Conservation (phyloP, 2,329 filamentous ascomycete genomes). For the Paracamarosporium sp. region DNA sequence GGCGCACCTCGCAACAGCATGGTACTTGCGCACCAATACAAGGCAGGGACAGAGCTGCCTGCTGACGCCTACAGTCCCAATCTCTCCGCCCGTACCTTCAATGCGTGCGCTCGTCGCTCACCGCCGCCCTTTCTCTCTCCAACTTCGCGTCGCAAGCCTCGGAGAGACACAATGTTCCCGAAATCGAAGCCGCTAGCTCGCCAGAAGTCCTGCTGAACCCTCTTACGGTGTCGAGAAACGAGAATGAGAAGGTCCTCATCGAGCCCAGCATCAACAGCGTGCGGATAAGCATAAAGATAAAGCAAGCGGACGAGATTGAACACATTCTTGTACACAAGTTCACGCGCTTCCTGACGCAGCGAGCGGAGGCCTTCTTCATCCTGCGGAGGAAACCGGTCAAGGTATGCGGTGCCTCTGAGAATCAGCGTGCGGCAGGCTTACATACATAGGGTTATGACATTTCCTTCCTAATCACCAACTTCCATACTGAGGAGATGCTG, state of each 20-base stretch:
- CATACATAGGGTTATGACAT: constrained; percentile 86
- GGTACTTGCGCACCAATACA: constrained; percentile 25
- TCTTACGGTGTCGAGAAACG: constrained; percentile 88
- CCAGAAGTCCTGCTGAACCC: constrained; percentile 94
- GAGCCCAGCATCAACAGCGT: constrained; percentile 98
- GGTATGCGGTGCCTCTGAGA: constrained; percentile 57
- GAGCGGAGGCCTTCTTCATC: constrained; percentile 97
- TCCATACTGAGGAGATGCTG: constrained; percentile 97
- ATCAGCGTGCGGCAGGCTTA: constrained; percentile 23
- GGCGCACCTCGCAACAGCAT: constrained; percentile 30
- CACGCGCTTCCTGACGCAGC: constrained; percentile 92
- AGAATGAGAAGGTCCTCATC: constrained; percentile 95
- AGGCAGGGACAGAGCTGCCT: constrained; percentile 2
- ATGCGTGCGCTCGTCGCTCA: constrained; percentile 93
- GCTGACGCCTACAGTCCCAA: constrained; percentile 73
- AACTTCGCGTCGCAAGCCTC: constrained; percentile 98
- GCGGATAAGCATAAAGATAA: constrained; percentile 97
- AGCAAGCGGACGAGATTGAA: constrained; percentile 99
- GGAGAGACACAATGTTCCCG: constrained; percentile 96
- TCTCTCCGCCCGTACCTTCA: constrained; percentile 95
- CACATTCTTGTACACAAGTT: constrained; percentile 99
- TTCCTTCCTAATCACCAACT: constrained; percentile 97
- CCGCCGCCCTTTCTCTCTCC: constrained; percentile 88
- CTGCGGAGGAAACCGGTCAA: constrained; percentile 93
- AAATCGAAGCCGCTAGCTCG: constrained; percentile 91